phyloP scores from a whole-genome alignment of 1,139 yeast genomes.

The Starmera stellimalicola region DNA sequence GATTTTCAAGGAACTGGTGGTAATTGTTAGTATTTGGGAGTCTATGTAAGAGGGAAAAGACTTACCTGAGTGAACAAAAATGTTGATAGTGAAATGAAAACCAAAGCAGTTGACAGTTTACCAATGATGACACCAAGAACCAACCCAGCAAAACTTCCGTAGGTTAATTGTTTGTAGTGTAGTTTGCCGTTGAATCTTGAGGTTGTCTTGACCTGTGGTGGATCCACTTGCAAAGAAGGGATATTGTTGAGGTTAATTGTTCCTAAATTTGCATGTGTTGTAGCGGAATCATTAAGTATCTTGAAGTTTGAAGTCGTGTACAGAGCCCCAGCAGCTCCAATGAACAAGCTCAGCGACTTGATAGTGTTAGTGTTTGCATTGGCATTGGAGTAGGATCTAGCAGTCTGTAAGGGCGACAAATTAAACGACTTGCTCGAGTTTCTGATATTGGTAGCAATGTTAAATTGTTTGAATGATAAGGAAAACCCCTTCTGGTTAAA shows the following conservation, averaged over 20 bases:
- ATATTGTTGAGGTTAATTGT: conserved; percentile 9
- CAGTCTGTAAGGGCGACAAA: too few relatives aligned
- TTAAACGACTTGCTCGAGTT: too few relatives aligned
- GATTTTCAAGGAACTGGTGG: conserved; percentile 42
- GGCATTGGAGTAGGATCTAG: too few relatives aligned
- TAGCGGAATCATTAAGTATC: conserved; percentile 15
- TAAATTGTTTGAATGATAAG: too few relatives aligned
- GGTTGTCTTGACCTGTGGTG: conserved; percentile 2
- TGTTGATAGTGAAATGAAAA: conserved; percentile 36
- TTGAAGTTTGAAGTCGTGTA: conserved; percentile 12
- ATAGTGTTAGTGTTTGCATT: too few relatives aligned
- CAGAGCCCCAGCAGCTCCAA: conserved; percentile 17
- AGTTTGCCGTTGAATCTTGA: conserved; percentile 30
- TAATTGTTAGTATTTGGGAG: conserved; percentile 2
- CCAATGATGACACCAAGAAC: conserved; percentile 50
- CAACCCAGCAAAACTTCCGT: conserved; percentile 54
- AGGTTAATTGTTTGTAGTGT: conserved; percentile 48
- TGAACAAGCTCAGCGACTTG: conserved; percentile 12
- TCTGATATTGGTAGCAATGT: too few relatives aligned
- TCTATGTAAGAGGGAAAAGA: not conserved
- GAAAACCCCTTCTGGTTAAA: too few relatives aligned
- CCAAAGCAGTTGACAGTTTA: conserved; percentile 44
- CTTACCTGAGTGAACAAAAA: conserved; percentile 27
- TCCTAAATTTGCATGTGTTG: conserved; percentile 13
- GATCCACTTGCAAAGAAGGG: not conserved